Evolutionary conservation across 2,329 filamentous ascomycete species (phyloP).

Genomic region (Colletotrichum costaricense): DNA sequence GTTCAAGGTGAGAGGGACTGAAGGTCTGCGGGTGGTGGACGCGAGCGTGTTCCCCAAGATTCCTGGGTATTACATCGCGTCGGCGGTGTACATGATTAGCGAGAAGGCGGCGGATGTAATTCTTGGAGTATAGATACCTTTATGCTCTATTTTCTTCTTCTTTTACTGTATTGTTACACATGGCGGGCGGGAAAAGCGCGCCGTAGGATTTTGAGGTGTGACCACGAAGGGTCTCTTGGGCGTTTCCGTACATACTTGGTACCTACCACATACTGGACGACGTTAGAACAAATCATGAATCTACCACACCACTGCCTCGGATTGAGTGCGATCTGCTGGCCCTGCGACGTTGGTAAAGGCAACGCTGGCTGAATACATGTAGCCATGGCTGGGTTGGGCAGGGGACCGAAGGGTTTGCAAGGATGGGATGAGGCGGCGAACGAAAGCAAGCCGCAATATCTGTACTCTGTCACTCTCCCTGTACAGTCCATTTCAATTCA

Average conservation of each 20-base stretch:
- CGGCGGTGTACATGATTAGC: conserved; percentile 64
- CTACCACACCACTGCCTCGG: neutral
- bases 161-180: neutral
- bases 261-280: neutral
- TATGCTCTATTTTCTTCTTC: neutral
- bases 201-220: neutral
- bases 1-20: conserved; percentile 66
- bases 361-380: neutral
- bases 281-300: neutral
- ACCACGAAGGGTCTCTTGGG: neutral
- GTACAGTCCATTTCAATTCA: neutral
- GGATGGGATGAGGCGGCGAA: conserved; percentile 3
- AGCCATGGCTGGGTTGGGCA: neutral
- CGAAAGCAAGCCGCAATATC: neutral
- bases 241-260: neutral
- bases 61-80: conserved; percentile 59
- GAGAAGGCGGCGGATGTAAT: conserved; percentile 61
- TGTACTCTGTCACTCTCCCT: neutral
- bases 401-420: neutral
- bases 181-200: neutral
- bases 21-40: conserved; percentile 68
- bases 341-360: conserved; percentile 2
- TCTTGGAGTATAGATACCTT: conserved; percentile 13
- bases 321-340: neutral
- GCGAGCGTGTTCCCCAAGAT: conserved; percentile 65